Evolutionary conservation across 2,329 filamentous ascomycete species (phyloP), one percentile per base, ranked within the genome.

Genomic region (Paramyrothecium roridum): DNA sequence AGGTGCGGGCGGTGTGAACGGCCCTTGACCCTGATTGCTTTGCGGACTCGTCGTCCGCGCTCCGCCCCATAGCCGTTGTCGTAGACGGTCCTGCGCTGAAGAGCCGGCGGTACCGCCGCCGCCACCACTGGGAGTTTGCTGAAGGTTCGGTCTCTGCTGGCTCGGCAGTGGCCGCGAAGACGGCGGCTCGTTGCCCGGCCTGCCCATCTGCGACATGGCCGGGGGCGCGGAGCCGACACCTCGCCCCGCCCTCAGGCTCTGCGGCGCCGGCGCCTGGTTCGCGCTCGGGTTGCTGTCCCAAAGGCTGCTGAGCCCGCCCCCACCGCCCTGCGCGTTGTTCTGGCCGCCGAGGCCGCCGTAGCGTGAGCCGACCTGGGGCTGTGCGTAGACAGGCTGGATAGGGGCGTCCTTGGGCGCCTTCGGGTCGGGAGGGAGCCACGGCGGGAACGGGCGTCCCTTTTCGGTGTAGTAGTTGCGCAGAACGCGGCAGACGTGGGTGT

Each of bases 401-500:
- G 82, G 77, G 40, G 81, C 80, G 46, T 85, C 85, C 3, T 83
- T 84, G 48, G 65, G 56, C 12, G 70, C 71, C 73, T 91, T 93
- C n/a, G 91, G 93, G 71, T 96, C 91, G 7, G 90, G 87, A 8
- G 93, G 91, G 8, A 98, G 86, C 93, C 95, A 98, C 63, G 80
- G 75, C 1, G 95, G 95, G 59, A 93, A 89, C 2, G 86, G 80
- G 21, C 87, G 86, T 63, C 88, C 90, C 68, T 96, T 95, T 72
- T 98, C 93, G 52, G 80, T 84, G 80, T 99, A 98, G 81, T 98
- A 96, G 64, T 86, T 88, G 65, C 95, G 89, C 23, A 99, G 85
- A 37, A 96, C 92, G 65, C 95, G 90, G 74, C 91, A 96, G 67
- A 98, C 89, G 77, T 98, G 92, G 3, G 92, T 96, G 76, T 96